These are phyloP conservation scores for Plasmodium malariae DNA, from an alignment of 169 alveolate genomes.

Conservation along the genomic window DNA sequence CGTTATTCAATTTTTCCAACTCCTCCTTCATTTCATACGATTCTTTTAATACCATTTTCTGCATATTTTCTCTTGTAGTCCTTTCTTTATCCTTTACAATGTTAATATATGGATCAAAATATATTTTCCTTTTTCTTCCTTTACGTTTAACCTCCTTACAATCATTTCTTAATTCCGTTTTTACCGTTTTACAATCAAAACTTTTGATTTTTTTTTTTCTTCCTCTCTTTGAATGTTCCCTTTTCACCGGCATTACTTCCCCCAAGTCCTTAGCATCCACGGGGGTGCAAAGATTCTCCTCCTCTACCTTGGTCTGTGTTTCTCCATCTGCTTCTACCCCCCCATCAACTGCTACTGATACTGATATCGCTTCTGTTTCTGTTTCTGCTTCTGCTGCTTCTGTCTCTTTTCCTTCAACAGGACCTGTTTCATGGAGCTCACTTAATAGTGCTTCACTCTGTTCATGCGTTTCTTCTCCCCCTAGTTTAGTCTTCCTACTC, in stretches of 20 bases:
- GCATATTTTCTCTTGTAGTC: constrained; percentile 33
- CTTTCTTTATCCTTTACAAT: constrained; percentile 48
- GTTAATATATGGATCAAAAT: constrained; percentile 4
- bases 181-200: not conserved
- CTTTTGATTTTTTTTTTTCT: constrained; percentile 32
- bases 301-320: no score
- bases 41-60: not conserved
- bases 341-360: no score
- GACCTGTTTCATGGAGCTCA: not conserved
- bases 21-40: constrained; percentile 22
- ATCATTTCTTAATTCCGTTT: not conserved
- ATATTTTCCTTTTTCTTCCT: constrained; percentile 58
- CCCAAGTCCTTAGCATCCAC: no score
- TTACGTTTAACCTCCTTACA: constrained; percentile 35
- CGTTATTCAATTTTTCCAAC: constrained; percentile 9
- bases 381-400: not conserved
- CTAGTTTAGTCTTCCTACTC: no score
- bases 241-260: constrained; percentile 21
- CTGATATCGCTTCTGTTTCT: no score
- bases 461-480: not conserved
- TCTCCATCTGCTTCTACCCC: no score
- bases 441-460: not conserved
- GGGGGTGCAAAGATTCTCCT: no score
- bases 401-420: not conserved
- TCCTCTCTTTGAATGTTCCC: no score